Evolutionary conservation across 2,329 filamentous ascomycete genomes (phyloP), one percentile per base, ranked within the genome.

Genomic region (Calonectria ilicicola): DNA sequence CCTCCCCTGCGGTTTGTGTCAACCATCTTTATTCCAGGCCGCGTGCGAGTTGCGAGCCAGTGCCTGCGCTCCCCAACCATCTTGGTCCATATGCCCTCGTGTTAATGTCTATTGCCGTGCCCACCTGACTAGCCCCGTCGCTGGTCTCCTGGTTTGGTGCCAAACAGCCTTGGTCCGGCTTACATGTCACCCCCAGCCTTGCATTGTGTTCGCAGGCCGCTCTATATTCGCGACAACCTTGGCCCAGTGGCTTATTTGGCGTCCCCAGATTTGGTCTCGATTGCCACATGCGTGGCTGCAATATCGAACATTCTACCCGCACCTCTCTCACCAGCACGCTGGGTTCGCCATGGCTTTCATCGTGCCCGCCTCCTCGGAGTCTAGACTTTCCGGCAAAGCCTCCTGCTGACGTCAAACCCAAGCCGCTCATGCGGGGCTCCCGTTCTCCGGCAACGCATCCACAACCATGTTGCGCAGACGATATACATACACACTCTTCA

Each of bases 241-340:
- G 44, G 44, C 29, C 53, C 46, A 72, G 76, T 77, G 75, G 78
- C 78, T 77, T 76, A 69, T 35, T 63, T 76, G 63, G 67, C 70
- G 69, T 74, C 73, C 72, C 78, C 73, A 65, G 69, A 75, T 69
- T 77, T 70, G 51, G 35, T 72, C 75, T 67, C 67, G 69, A 44
- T 65, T 72, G 58, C 42, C 67, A 69, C 65, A 69, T 72, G 73
- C 38, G 63, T 79, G 75, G 75, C 68, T 67, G 72, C 40, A 64
- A 66, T 77, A 44, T 78, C 75, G 71, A 78, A 75, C 63, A 71
- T 76, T 70, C 65, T 69, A 70, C 72, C 71, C 75, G 63, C 67
- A 69, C 76, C 66, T 73, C 32, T 60, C 65, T 72, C 71, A 72
- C 75, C 75, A 56, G 7, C 49, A 65, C 60, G 19, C 71, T 74